A percentile compares a stretch with the other conserved stretches of the same genome.
Conservation (phyloP, 2,329 filamentous ascomycete genomes). For the Teratosphaeria destructans region DNA sequence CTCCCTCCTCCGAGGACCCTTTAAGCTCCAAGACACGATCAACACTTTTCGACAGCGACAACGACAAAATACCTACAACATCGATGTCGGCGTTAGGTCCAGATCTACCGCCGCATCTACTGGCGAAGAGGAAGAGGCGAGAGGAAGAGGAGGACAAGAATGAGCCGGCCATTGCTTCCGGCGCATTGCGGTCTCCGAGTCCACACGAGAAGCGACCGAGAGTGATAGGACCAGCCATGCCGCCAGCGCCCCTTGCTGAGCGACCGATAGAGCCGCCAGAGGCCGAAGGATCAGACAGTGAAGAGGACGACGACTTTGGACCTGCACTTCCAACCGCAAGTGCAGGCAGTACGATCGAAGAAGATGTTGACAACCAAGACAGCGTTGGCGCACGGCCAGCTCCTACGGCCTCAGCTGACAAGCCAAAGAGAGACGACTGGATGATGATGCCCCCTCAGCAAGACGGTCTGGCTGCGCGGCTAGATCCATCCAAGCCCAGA, state of each 20-base stretch:
- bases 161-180: conserved; percentile 24
- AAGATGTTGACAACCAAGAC: neutral
- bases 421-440: conserved; percentile 60
- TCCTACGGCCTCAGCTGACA: conserved; percentile 6
- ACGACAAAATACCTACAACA: neutral
- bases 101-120: conserved; percentile 55
- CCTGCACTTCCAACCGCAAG: conserved; percentile 30
- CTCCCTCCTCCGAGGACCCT: neutral
- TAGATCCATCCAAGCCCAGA: conserved; percentile 75
- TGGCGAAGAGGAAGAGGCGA: conserved; percentile 42
- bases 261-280: conserved; percentile 31
- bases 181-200: conserved; percentile 25
- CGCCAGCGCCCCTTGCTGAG: conserved; percentile 40
- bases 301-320: conserved; percentile 35
- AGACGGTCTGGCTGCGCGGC: conserved; percentile 45
- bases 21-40: neutral
- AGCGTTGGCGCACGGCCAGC: neutral
- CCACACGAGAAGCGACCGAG: conserved; percentile 41
- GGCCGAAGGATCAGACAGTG: conserved; percentile 18
- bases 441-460: conserved; percentile 42
- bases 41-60: neutral
- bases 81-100: conserved; percentile 61
- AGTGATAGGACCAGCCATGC: conserved; percentile 46
- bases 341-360: neutral
- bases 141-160: conserved; percentile 28